Evolutionary conservation across 2,329 filamentous ascomycete genomes (phyloP), one percentile per base, ranked within the genome.

Genomic region (Ceratocystis harringtonii): DNA sequence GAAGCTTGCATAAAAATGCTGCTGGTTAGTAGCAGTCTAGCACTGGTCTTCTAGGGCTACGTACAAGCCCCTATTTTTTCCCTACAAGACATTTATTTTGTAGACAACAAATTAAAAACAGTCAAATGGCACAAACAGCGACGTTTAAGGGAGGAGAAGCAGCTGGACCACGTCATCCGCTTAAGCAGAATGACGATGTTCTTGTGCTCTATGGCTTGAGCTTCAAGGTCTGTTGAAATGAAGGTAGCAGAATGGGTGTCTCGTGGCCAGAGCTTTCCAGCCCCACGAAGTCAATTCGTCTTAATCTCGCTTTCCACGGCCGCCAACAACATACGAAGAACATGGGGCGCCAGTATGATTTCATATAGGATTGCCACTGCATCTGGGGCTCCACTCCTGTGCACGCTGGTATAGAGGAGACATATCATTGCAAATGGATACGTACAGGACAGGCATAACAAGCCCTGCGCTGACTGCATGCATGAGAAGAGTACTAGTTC

Each of bases 1-100:
- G 22, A 62, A 25, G 61, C 61, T 28, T 62, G 61, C 61, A 62
- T 50, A 45, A 62, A 50, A n/a, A 57, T 3, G 19, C 25, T 22
- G 19, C 52, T 28, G 2, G 22, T 25, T 25, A 32, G 52, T 15
- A 57, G 30, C n/a, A 25, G 19, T 6, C 7, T 30, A 36, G 28
- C 55, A 58, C n/a, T 7, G 52, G 19, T 7, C 1, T 58, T 58
- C 55, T n/a, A 58, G 28, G 55, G 15, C 28, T 32, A 30, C 6
- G 52, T 32, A 25, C 30, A 28, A 28, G 15, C 48, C 22, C 48
- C 19, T 28, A 22, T 52, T 52, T 52, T 52, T 28, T 19, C 48
- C n/a, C 5, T 50, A 50, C n/a, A 8, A 22, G n/a, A 19, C n/a
- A 28, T 4, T 28, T 1, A 28, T 28, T 5, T 19, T 36, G 10